phyloP scores from a whole-genome alignment of 768 basidiomycete genomes.

The Boletus edulis region DNA sequence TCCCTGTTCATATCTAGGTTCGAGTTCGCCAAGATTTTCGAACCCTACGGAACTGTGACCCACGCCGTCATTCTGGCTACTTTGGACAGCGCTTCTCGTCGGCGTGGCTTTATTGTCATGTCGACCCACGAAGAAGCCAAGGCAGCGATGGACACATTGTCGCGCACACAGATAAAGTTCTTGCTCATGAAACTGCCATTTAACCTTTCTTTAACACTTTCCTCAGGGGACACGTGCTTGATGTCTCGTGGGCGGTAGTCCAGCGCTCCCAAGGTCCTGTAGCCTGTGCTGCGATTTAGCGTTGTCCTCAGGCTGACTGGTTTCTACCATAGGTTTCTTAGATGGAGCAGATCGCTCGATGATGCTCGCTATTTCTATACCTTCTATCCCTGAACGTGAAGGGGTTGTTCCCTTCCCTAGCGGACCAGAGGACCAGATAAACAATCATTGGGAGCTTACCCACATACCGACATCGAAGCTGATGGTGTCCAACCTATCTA shows the following conservation, averaged over 20 bases:
- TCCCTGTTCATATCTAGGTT: conserved; percentile 21
- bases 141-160: conserved; percentile 61
- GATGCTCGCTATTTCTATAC: conserved; percentile 49
- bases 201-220: conserved; percentile 1
- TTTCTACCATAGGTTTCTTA: conserved; percentile 55
- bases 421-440: conserved; percentile 32
- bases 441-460: conserved; percentile 33
- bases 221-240: conserved; percentile 66
- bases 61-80: conserved; percentile 84
- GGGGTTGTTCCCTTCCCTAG: conserved; percentile 22
- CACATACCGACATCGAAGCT: conserved; percentile 48
- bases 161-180: conserved; percentile 70
- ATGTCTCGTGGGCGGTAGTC: conserved; percentile 86
- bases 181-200: conserved; percentile 10
- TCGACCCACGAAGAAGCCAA: conserved; percentile 68
- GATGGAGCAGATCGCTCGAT: conserved; percentile 79
- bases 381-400: conserved; percentile 30
- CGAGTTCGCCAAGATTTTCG: conserved; percentile 63
- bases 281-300: neutral
- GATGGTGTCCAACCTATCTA: conserved; percentile 64
- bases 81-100: conserved; percentile 77
- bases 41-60: conserved; percentile 61
- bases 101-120: conserved; percentile 85
- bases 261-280: conserved; percentile 74
- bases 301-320: neutral